Percentiles rank a stretch among this genome's conserved stretches.
phyloP scores from a whole-genome alignment of 208 protist genomes.

The Crithidia mellificae region DNA sequence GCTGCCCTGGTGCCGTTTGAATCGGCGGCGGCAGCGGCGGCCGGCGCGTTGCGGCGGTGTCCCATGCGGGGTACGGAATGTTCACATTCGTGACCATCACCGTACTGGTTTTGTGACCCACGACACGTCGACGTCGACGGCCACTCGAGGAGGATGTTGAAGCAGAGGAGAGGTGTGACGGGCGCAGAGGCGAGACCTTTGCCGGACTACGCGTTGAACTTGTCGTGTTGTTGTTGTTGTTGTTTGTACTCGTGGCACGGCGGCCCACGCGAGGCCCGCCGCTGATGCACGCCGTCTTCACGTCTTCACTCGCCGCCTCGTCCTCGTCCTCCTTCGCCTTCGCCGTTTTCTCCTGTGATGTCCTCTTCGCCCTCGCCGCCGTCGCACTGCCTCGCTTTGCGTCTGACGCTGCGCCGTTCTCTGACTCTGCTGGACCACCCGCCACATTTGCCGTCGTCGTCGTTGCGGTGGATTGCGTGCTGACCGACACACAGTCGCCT shows the following conservation, averaged over 20 bases:
- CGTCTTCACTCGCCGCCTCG: too few relatives aligned
- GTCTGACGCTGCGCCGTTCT: too few relatives aligned
- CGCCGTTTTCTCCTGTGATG: too few relatives aligned
- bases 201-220: neutral
- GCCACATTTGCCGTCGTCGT: neutral
- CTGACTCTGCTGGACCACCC: too few relatives aligned
- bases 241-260: neutral
- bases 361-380: too few relatives aligned
- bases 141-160: neutral
- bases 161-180: neutral
- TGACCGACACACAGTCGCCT: neutral
- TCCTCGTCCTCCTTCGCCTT: too few relatives aligned
- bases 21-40: conserved; percentile 10
- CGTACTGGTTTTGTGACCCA: neutral
- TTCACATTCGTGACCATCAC: neutral
- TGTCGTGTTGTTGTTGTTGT: neutral
- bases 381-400: neutral
- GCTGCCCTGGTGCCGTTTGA: neutral
- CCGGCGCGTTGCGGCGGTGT: neutral
- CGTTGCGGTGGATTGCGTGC: neutral
- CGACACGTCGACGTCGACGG: neutral
- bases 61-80: neutral
- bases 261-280: too few relatives aligned
- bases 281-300: too few relatives aligned
- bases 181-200: conserved; percentile 2